Evolutionary conservation across 768 basidiomycete species (phyloP).

Genomic region (Boletus rubropictus): DNA sequence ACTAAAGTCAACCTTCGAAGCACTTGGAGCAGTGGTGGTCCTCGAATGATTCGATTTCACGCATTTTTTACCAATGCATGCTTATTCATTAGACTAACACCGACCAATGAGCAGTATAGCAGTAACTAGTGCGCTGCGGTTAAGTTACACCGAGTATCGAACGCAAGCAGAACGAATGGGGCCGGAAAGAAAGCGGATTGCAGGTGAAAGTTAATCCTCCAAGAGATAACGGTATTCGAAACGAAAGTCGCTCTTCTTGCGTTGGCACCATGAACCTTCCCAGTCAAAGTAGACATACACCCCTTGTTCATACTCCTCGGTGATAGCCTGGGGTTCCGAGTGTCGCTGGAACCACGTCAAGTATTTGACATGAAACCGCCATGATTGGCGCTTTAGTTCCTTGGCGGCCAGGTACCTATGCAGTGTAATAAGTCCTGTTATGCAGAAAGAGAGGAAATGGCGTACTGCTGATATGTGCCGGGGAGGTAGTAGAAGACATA

Average conservation of each 20-base stretch:
- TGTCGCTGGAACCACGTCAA: conserved; percentile 99
- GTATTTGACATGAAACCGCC: conserved; percentile 99
- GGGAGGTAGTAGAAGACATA: conserved; percentile 98
- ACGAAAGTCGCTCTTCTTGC: conserved; percentile 97
- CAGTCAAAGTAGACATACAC: conserved; percentile 99
- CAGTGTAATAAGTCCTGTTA: conserved; percentile 1
- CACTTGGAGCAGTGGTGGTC: conserved; percentile 79
- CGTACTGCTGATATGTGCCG: conserved; percentile 94
- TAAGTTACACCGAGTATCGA: conserved; percentile 24
- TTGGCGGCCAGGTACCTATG: conserved; percentile 88
- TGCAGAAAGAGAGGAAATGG: background rate
- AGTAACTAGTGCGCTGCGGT: conserved; percentile 16
- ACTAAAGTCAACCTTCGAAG: conserved; percentile 84
- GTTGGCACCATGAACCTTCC: conserved; percentile 98
- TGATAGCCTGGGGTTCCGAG: conserved; percentile 96
- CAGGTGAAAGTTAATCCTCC: conserved; percentile 47
- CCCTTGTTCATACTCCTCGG: conserved; percentile 98
- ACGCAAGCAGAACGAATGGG: conserved; percentile 10
- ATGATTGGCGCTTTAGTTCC: conserved; percentile 94
- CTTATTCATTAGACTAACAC: conserved; percentile 14
- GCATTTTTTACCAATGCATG: conserved; percentile 9
- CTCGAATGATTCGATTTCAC: conserved; percentile 55
- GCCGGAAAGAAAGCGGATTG: conserved; percentile 1
- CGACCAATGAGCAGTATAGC: conserved; percentile 12
- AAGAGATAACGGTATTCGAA: conserved; percentile 95